Base-by-base conservation (phyloP, 2,329 filamentous ascomycete genomes). In the Fusarium incarnatum region DNA sequence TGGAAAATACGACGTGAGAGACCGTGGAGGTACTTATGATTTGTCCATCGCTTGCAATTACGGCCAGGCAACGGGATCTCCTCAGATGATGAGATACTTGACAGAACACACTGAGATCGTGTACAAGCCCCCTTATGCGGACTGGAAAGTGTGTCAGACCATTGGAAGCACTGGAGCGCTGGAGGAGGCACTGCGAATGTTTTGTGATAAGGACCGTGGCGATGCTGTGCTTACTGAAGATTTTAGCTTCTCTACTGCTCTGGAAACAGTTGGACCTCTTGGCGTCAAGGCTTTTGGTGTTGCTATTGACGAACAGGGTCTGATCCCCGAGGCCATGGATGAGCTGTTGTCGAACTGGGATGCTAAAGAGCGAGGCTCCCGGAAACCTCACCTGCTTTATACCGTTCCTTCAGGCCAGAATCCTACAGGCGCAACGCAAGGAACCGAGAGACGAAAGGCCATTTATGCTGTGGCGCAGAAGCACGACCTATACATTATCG, bases 61-160 rank as follows among this genome's bases (percentile, higher is more conserved):
- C 79, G 93, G 92, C 34, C 94, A 97, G 81, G 91, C 94, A 11
- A 89, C 89, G 20, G 96, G 96, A 20, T 89, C 93, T 13, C 92
- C 94, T 6, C 96, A 97, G 81, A 85, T 99, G 79, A 83, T 98
- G 68, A 90, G 96, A 64, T 98, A 92, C 82, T 86, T 98, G 53
- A 97, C 94, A 0, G 96, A 99, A 83, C 96, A 98, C 81, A 97
- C 94, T 0, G 95, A 99, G 81, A 89, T 98, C 59, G 89, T 97
- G 18, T 93, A 94, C 80, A 86, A 89, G 66, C 94, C 95, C 18
- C 93, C 93, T 0, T 98, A 98, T 78, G 87, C 90, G 20, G 94
- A 99, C 82, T 99, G 96, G 96, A 86, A 88, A 70, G 93, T 93
- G 75, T 91, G 90, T 57, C 86, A 98, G 83, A 94, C 91, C 4